A percentile compares a stretch with the other conserved stretches of the same genome.
Evolutionary conservation across 163 green algal species (phyloP).

Genomic region (Chlamydomonas reinhardtii): DNA sequence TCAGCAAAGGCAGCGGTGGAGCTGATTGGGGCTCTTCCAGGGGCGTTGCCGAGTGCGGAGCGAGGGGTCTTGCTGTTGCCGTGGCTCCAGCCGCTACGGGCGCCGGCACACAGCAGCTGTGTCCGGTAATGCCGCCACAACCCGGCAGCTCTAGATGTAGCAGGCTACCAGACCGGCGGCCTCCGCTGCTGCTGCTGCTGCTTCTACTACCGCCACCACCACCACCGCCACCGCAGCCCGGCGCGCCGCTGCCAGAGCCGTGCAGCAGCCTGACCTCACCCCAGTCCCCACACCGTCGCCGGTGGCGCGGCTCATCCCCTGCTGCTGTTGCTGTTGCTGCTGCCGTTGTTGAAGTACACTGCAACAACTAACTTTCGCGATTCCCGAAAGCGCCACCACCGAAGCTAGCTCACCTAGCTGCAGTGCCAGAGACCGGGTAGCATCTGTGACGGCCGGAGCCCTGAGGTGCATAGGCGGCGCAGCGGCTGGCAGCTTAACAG

Average conservation of each 20-base stretch:
- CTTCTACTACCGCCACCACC: background rate
- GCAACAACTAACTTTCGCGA: background rate
- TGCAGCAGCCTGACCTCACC: too few species aligned
- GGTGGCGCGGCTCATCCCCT: too few species aligned
- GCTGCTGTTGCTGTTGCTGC: too few species aligned
- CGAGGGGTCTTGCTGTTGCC: too few species aligned
- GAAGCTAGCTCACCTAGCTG: too few species aligned
- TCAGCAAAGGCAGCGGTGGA: background rate
- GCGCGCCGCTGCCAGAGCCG: too few species aligned
- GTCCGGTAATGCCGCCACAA: background rate
- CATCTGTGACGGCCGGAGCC: background rate
- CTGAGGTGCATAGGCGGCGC: background rate
- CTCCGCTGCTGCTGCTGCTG: background rate
- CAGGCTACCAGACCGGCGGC: background rate
- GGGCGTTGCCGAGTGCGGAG: too few species aligned
- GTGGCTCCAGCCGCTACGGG: too few species aligned
- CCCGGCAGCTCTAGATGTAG: constrained; percentile 20
- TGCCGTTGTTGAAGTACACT: too few species aligned
- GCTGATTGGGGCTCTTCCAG: background rate
- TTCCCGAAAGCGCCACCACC: background rate
- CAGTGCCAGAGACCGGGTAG: constrained; percentile 5
- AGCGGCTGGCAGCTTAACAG: background rate
- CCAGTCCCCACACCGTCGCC: too few species aligned
- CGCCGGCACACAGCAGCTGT: too few species aligned
- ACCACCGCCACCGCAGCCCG: too few species aligned